Conservation (phyloP, 2,329 filamentous ascomycete genomes). For the Zasmidium cellare region DNA sequence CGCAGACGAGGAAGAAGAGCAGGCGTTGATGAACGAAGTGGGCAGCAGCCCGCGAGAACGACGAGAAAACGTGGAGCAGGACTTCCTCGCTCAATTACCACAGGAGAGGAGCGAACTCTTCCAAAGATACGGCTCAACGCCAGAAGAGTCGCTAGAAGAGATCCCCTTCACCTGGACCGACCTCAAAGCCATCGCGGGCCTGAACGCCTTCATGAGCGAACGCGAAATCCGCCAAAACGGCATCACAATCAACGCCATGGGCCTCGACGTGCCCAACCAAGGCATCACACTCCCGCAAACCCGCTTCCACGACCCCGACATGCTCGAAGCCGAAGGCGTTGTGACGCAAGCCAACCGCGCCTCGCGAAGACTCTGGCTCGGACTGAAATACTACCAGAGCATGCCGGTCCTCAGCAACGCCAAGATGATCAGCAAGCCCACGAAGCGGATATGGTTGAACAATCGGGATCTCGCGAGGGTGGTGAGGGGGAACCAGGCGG, state of each 20-base stretch:
- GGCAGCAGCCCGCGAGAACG: conserved; percentile 12
- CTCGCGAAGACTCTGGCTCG: conserved; percentile 77
- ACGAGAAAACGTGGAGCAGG: conserved; percentile 8
- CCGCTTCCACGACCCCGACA: conserved; percentile 25
- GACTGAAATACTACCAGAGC: conserved; percentile 85
- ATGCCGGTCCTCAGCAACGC: conserved; percentile 73
- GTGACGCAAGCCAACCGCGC: conserved; percentile 62
- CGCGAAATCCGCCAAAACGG: conserved; percentile 30
- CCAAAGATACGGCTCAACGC: conserved; percentile 14
- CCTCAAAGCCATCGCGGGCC: conserved; percentile 17
- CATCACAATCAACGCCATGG: conserved; percentile 33
- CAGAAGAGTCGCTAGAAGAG: conserved; percentile 15
- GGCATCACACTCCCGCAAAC: conserved; percentile 26
- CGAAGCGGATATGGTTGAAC: conserved; percentile 67
- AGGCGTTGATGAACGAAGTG: conserved; percentile 9
- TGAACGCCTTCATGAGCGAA: conserved; percentile 17
- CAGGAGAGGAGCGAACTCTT: conserved; percentile 11
- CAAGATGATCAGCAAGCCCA: conserved; percentile 70
- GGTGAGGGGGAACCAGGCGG: conserved; percentile 65
- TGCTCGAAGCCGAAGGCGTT: conserved; percentile 30
- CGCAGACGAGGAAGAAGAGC: neutral
- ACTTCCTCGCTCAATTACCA: conserved; percentile 13
- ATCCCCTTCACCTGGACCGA: conserved; percentile 19
- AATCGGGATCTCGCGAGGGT: conserved; percentile 63
- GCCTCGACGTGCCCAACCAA: conserved; percentile 29